Conservation (phyloP, 805 yeast genomes). For the Debaryomyces tyrocola region DNA sequence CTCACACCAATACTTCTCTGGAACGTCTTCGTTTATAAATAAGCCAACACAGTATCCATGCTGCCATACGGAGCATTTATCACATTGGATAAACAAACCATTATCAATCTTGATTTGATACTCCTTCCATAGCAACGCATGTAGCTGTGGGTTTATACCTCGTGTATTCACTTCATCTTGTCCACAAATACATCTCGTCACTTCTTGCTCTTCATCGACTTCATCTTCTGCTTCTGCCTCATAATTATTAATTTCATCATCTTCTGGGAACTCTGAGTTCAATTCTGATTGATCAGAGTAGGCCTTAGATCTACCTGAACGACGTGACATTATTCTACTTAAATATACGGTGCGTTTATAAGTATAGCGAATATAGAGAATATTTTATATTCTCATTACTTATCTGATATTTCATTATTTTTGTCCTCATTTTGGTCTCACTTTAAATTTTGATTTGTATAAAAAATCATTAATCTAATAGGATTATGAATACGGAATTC, state of each 20-base stretch:
- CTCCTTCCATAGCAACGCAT: slow-evolving; percentile 26
- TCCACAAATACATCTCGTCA: slow-evolving; percentile 44
- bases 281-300: slow-evolving; percentile 14
- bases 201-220: slow-evolving; percentile 40
- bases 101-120: slow-evolving; percentile 43
- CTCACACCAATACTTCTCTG: slow-evolving; percentile 96
- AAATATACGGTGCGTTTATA: not conserved
- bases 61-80: slow-evolving; percentile 93
- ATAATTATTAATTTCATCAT: slow-evolving; percentile 17
- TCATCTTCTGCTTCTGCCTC: slow-evolving; percentile 23
- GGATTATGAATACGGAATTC: too few species aligned
- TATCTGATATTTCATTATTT: not conserved
- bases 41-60: slow-evolving; percentile 96
- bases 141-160: slow-evolving; percentile 24
- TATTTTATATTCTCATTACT: not conserved
- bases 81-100: slow-evolving; percentile 82
- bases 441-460: not conserved
- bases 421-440: not conserved
- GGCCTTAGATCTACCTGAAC: slow-evolving; percentile 26
- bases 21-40: slow-evolving; percentile 68
- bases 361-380: not conserved
- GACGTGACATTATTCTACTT: slow-evolving; percentile 22
- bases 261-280: slow-evolving; percentile 12
- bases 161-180: slow-evolving; percentile 34
- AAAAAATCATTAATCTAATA: too few species aligned